phyloP scores from a whole-genome alignment of 352 stramenopile species.

The Globisporangium megalacanthum region DNA sequence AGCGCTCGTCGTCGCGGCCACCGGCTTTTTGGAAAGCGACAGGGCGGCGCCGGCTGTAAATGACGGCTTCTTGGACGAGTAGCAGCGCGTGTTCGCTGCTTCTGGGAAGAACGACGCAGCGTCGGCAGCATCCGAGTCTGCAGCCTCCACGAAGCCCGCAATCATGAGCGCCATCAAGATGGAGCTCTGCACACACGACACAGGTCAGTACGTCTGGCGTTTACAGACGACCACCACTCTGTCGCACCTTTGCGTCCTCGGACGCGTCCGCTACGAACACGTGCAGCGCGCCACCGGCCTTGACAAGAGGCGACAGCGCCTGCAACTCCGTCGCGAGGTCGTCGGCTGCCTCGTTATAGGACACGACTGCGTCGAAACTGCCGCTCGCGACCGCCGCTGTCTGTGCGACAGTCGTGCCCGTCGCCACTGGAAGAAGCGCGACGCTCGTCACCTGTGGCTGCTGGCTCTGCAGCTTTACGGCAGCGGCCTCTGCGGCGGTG shows the following conservation, averaged over 20 bases:
- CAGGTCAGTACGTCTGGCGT: background rate
- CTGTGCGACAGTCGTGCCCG: constrained; percentile 34
- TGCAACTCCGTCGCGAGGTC: constrained; percentile 35
- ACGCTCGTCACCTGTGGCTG: constrained; percentile 39
- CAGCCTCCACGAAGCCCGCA: constrained; percentile 59
- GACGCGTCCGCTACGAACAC: constrained; percentile 44
- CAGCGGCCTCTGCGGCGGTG: constrained; percentile 13
- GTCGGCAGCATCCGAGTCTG: constrained; percentile 23
- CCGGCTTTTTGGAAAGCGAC: constrained; percentile 38
- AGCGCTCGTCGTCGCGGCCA: constrained; percentile 8
- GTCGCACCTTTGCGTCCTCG: constrained; percentile 54
- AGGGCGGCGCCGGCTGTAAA: constrained; percentile 48
- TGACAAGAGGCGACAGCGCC: constrained; percentile 42
- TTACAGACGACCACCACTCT: background rate
- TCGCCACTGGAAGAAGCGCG: constrained; percentile 31
- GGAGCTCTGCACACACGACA: constrained; percentile 25
- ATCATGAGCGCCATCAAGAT: constrained; percentile 81
- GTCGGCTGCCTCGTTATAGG: constrained; percentile 48
- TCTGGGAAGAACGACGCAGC: constrained; percentile 37
- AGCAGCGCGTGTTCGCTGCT: constrained; percentile 32
- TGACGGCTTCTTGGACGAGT: constrained; percentile 59
- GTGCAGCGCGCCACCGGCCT: constrained; percentile 44
- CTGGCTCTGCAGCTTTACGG: constrained; percentile 37
- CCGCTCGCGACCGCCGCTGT: constrained; percentile 20
- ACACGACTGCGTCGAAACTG: constrained; percentile 47